Percentiles rank a stretch among this genome's conserved stretches.
phyloP scores from a whole-genome alignment of 495 filamentous ascomycete genomes.

The Rhizodiscina lignyota region DNA sequence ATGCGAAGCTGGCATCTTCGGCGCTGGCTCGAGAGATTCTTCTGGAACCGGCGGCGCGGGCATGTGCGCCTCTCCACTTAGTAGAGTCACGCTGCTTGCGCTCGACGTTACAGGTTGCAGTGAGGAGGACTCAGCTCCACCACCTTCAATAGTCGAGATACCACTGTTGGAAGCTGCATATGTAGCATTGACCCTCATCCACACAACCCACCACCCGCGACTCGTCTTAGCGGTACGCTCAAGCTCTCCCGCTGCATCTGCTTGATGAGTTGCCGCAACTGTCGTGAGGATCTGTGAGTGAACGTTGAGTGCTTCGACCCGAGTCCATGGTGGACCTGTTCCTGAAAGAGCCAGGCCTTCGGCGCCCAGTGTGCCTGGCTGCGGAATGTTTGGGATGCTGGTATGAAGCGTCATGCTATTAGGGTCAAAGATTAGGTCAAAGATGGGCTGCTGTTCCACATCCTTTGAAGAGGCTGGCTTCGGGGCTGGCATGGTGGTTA shows the following conservation, averaged over 20 bases:
- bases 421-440: conserved; percentile 79
- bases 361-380: conserved; percentile 12
- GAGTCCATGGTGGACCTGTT: conserved; percentile 38
- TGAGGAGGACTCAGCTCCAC: conserved; percentile 26
- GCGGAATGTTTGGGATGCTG: conserved; percentile 82
- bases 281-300: conserved; percentile 73
- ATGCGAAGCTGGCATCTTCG: conserved; percentile 14
- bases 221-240: conserved; percentile 87
- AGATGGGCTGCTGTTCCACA: conserved; percentile 36
- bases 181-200: conserved; percentile 42
- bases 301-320: conserved; percentile 78
- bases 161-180: neutral
- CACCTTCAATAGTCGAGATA: neutral
- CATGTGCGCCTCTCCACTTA: no score
- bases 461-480: conserved; percentile 21
- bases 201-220: conserved; percentile 93
- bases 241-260: conserved; percentile 27
- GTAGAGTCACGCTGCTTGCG: no score
- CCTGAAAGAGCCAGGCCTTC: conserved; percentile 9
- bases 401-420: conserved; percentile 57
- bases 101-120: conserved; percentile 6
- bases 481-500: conserved; percentile 10
- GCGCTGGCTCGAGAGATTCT: conserved; percentile 2
- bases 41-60: no score
- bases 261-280: conserved; percentile 43